Percentiles rank a stretch among this genome's conserved stretches.
Conservation (phyloP, 441 rosid genomes). For the Metrosideros polymorpha region DNA sequence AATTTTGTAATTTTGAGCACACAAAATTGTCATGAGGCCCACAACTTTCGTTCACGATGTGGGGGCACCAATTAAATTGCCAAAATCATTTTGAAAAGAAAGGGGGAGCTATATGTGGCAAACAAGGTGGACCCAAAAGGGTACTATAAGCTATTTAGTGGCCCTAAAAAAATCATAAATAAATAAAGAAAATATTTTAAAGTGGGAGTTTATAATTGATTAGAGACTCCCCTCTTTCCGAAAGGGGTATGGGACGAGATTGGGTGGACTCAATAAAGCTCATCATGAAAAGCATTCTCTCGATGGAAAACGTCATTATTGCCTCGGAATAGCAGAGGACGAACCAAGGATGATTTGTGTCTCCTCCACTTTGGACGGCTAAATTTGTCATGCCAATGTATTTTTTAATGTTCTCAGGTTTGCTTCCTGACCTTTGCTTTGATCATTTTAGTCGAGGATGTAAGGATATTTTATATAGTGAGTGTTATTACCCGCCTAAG, state of each 20-base stretch:
- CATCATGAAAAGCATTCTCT: background rate
- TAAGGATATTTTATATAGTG: background rate
- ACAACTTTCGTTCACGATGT: background rate
- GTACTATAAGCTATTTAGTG: background rate
- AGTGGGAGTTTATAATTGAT: background rate
- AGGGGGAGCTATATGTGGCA: background rate
- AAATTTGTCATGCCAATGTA: background rate
- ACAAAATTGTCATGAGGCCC: background rate
- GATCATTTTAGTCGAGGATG: background rate
- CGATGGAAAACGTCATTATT: slow-evolving; percentile 9
- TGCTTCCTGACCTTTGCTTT: background rate
- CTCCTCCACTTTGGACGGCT: slow-evolving; percentile 23
- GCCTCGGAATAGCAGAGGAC: background rate
- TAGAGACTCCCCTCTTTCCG: slow-evolving; percentile 27
- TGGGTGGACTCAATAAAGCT: background rate
- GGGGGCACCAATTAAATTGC: background rate
- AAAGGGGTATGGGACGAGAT: slow-evolving; percentile 51
- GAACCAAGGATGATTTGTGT: background rate
- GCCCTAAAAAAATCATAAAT: background rate
- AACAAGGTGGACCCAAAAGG: background rate
- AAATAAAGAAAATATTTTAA: background rate
- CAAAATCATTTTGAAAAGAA: background rate
- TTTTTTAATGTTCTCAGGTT: background rate
- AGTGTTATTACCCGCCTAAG: background rate
- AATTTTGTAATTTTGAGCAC: background rate